Evolutionary conservation across 148 eudicot genomes (phyloP).

Genomic region (Selenicereus undatus): DNA sequence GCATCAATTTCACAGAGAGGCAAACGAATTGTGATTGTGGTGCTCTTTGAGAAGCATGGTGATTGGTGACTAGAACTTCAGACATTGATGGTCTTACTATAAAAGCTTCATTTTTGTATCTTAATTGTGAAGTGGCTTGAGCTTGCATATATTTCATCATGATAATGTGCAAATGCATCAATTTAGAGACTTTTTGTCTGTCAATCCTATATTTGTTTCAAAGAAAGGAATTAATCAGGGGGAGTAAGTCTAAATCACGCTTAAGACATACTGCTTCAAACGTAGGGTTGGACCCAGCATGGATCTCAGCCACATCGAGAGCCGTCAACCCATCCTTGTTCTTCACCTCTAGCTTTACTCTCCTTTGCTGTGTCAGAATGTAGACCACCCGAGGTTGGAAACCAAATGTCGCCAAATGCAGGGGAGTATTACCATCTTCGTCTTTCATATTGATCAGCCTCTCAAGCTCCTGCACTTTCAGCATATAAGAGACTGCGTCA

Average conservation of each 20-base stretch:
- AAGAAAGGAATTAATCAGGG: no score
- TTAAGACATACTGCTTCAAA: slow-evolving; percentile 23
- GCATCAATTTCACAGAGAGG: no score
- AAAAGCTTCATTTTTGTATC: no score
- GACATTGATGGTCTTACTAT: no score
- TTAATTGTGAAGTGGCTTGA: no score
- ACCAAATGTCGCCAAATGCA: slow-evolving; percentile 28
- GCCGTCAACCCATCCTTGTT: slow-evolving; percentile 28
- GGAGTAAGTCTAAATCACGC: not conserved
- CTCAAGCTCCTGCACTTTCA: not conserved
- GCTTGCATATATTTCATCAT: no score
- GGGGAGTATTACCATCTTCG: slow-evolving; percentile 25
- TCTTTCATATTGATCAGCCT: slow-evolving; percentile 20
- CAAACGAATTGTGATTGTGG: no score
- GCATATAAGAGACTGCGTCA: slow-evolving; percentile 5
- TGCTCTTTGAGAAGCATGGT: no score
- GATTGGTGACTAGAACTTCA: no score
- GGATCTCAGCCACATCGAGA: slow-evolving; percentile 23
- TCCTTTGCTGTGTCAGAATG: slow-evolving; percentile 11
- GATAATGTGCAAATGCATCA: no score
- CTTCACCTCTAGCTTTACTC: not conserved
- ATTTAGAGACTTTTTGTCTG: no score
- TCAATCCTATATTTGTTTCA: no score
- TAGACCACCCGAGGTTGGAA: slow-evolving; percentile 21
- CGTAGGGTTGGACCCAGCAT: slow-evolving; percentile 6